Conservation (phyloP, 345 rosid genomes). For the Syzygium aqueum region DNA sequence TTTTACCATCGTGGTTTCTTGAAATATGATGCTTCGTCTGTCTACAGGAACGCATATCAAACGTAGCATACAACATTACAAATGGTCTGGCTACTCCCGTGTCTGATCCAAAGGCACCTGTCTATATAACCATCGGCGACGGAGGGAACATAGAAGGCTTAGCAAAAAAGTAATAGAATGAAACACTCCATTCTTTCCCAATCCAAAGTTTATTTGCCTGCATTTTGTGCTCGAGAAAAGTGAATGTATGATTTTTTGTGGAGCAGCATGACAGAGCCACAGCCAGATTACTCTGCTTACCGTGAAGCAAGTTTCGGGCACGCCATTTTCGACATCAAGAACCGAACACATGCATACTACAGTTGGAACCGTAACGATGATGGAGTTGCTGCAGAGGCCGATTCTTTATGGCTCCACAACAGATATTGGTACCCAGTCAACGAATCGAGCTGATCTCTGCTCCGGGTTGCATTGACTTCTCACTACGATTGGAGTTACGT, state of each 20-base stretch:
- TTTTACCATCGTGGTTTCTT: background rate
- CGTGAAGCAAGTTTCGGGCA: conserved; percentile 94
- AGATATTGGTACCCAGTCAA: conserved; percentile 57
- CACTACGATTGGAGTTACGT: background rate
- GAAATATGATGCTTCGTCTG: background rate
- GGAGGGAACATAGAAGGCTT: conserved; percentile 80
- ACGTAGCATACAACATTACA: conserved; percentile 37
- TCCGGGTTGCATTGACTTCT: background rate
- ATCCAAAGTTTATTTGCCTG: background rate
- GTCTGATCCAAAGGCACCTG: conserved; percentile 39
- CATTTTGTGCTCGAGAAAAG: background rate
- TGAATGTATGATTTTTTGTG: background rate
- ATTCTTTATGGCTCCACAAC: conserved; percentile 71
- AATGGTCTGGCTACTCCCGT: conserved; percentile 34
- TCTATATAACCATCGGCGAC: conserved; percentile 57
- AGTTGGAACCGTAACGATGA: conserved; percentile 87
- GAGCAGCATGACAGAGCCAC: conserved; percentile 79
- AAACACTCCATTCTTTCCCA: background rate
- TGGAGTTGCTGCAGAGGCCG: conserved; percentile 72
- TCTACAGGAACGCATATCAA: conserved; percentile 41
- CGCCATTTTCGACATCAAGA: conserved; percentile 70
- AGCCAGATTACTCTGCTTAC: conserved; percentile 79
- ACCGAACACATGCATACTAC: conserved; percentile 68
- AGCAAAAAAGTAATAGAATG: conserved; percentile 23
- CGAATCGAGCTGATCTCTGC: conserved; percentile 22